These are phyloP conservation scores for Exophiala alcalophila DNA, from an alignment of 2,329 filamentous ascomycete genomes.

Conservation along the genomic window DNA sequence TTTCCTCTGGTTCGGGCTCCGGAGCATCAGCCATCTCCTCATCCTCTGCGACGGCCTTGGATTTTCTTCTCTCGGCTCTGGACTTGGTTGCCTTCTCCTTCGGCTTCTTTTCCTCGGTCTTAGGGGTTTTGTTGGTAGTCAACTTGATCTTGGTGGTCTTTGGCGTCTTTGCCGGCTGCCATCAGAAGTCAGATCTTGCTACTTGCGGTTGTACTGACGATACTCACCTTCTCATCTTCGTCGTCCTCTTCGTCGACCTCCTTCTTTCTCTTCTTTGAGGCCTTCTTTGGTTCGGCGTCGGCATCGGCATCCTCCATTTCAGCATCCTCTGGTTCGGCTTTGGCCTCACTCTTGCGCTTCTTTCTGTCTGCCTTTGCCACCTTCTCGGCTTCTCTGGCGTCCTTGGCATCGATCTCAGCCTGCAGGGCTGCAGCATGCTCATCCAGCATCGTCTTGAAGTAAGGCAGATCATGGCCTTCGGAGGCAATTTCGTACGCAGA, in stretches of 20 bases:
- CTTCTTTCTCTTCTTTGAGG: conserved; percentile 79
- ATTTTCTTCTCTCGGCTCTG: conserved; percentile 58
- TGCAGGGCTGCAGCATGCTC: conserved; percentile 56
- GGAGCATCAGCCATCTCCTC: conserved; percentile 58
- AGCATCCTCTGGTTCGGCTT: conserved; percentile 46
- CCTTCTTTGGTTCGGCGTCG: conserved; percentile 52
- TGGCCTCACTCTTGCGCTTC: conserved; percentile 46
- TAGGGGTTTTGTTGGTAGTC: conserved; percentile 58
- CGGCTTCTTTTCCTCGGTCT: conserved; percentile 48
- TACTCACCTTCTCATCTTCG: conserved; percentile 66
- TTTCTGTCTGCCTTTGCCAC: conserved; percentile 54
- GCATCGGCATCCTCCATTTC: conserved; percentile 49
- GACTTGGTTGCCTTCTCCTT: conserved; percentile 57
- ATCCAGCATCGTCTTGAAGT: conserved; percentile 77
- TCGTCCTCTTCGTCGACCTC: conserved; percentile 64
- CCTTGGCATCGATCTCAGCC: conserved; percentile 61
- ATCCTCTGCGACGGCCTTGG: conserved; percentile 51
- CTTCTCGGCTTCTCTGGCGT: conserved; percentile 61
- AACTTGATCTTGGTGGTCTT: conserved; percentile 60
- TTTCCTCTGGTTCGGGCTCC: conserved; percentile 49
- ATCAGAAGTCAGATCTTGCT: conserved; percentile 20
- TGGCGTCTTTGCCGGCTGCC: conserved; percentile 60
- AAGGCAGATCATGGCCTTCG: conserved; percentile 70
- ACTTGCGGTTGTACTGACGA: neutral
- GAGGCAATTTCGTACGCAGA: conserved; percentile 77